Evolutionary conservation across 2,329 filamentous ascomycete species (phyloP).

Genomic region (Didymosphaeria variabile): DNA sequence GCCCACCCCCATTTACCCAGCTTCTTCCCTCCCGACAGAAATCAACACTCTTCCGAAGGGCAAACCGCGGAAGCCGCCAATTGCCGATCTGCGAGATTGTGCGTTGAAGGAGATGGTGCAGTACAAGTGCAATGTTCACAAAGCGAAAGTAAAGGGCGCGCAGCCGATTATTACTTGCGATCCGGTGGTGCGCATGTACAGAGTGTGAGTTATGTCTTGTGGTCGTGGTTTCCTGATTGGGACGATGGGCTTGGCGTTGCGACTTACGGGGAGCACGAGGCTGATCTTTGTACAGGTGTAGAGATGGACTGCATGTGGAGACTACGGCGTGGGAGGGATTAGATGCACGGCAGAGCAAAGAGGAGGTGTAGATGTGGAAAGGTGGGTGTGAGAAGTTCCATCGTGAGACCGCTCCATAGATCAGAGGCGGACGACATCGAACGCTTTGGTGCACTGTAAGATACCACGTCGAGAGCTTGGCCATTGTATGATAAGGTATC

Average conservation of each 20-base stretch:
- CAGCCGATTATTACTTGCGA: conserved; percentile 60
- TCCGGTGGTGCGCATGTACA: conserved; percentile 66
- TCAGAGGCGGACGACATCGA: background rate
- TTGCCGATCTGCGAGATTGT: conserved; percentile 62
- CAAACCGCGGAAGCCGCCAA: conserved; percentile 62
- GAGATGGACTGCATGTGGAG: conserved; percentile 66
- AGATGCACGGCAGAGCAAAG: conserved; percentile 43
- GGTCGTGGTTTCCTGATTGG: conserved; percentile 5
- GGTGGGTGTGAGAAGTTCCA: background rate
- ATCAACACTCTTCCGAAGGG: conserved; percentile 62
- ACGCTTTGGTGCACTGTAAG: background rate
- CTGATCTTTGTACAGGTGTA: conserved; percentile 52
- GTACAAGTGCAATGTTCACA: conserved; percentile 67
- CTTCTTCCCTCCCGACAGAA: conserved; percentile 60
- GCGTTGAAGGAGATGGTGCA: conserved; percentile 68
- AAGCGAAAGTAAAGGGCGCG: conserved; percentile 44
- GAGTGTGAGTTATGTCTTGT: conserved; percentile 57
- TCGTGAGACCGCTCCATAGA: background rate
- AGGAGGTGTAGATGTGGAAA: conserved; percentile 4
- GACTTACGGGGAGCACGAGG: conserved; percentile 1
- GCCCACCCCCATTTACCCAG: conserved; percentile 62
- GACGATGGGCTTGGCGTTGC: conserved; percentile 29
- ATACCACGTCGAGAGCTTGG: background rate
- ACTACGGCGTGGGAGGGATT: conserved; percentile 68
- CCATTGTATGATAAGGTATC: conserved; percentile 4